These are phyloP conservation scores for Exidia glandulosa DNA, from an alignment of 768 basidiomycete species.

Conservation along the genomic window DNA sequence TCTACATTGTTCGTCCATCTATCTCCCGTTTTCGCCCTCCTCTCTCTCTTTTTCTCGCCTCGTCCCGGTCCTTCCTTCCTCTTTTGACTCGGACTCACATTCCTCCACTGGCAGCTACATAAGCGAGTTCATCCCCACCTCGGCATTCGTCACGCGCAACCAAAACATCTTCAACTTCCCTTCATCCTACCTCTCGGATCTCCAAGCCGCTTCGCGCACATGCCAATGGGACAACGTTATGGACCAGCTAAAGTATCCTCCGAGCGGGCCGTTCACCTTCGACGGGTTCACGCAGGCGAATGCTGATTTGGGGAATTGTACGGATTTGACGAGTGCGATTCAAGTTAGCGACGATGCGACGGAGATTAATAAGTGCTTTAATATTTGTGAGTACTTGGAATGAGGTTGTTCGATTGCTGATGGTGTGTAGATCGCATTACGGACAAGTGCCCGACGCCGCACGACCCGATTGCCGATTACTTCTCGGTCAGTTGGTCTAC, in stretches of 20 bases:
- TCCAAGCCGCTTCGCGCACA: too few species aligned
- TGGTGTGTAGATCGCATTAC: slow-evolving; percentile 1
- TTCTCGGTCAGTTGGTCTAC: slow-evolving; percentile 1
- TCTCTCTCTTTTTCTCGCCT: not conserved
- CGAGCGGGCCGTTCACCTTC: too few species aligned
- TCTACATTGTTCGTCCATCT: not conserved
- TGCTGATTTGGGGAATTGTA: too few species aligned
- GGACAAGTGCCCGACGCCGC: slow-evolving; percentile 3
- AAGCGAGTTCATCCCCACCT: too few species aligned
- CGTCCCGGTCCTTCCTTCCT: too few species aligned
- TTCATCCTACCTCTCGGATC: too few species aligned
- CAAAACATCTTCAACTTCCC: too few species aligned
- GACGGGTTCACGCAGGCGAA: too few species aligned
- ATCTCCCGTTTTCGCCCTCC: not conserved
- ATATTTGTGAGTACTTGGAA: not conserved
- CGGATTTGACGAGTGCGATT: not conserved
- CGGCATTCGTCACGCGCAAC: too few species aligned
- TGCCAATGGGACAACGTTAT: too few species aligned
- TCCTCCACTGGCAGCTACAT: not conserved
- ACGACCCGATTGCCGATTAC: slow-evolving; percentile 5
- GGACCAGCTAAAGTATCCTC: too few species aligned
- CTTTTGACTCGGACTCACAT: not conserved
- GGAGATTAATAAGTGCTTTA: not conserved
- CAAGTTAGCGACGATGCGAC: not conserved
- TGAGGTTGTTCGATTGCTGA: not conserved